Evolutionary conservation across 176 grass and related monocot species (phyloP), one percentile per base, ranked within the genome.

Genomic region (Juncus effusus): DNA sequence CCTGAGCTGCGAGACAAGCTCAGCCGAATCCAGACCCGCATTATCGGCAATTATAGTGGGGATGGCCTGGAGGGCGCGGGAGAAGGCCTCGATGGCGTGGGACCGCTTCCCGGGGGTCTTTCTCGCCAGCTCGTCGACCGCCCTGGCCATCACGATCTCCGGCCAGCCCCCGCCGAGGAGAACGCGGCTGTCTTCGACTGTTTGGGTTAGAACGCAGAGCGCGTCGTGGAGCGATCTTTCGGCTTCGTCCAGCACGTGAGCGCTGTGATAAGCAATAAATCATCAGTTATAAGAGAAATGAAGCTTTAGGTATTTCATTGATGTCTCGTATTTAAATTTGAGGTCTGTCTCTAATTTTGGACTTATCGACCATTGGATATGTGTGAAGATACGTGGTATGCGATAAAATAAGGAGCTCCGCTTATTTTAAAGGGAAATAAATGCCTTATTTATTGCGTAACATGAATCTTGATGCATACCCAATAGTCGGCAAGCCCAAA

Each of bases 151-250:
- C 38, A 89, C 66, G 85, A 97, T 92, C 82, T 97, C 93, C 12
- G 88, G 88, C 88, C 94, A 97, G 75, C 94, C 94, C 75, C 94
- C 88, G 0, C 94, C 94, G 62, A 92, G 81, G 16, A 97, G 59
- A 8, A 97, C 94, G 60, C 85, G 81, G 51, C 74, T 89, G 57
- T 97, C 94, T 44, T 89, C 91, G 59, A 97, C 83, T 51, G 94
- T 97, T 55, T 97, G 94, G 0, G 88, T 89, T 56, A 97, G 85
- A 62, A 89, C 94, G 56, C 85, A 97, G 0, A 97, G 62, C 14
- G 94, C 94, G 73, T 97, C 94, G 39, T 92, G 94, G 79, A 97
- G 66, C 4, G 94, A 97, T 69, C 94, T 97, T 74, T 97, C 88
- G 0, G 93, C 88, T 69, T 97, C 93, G 56, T 92, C 88, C 51